Percentiles rank a stretch among this genome's conserved stretches.
These are phyloP conservation scores for Tricholoma terreum DNA, from an alignment of 768 basidiomycete species.

Conservation along the genomic window DNA sequence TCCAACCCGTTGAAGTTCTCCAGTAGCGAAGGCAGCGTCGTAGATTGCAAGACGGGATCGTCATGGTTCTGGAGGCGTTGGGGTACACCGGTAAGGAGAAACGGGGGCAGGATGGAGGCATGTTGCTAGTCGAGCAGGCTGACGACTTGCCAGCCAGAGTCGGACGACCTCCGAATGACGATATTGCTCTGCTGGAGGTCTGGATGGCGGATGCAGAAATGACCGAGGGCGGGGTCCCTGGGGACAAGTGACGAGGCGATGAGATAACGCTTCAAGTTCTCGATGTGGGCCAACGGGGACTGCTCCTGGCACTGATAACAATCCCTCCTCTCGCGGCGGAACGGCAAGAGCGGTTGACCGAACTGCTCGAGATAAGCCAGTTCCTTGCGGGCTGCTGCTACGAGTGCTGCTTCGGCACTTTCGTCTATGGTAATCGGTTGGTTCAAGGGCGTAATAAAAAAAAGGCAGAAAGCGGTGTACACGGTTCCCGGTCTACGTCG, in stretches of 20 bases:
- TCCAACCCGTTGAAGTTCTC: slow-evolving; percentile 39
- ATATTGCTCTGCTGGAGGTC: slow-evolving; percentile 51
- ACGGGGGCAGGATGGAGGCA: slow-evolving; percentile 48
- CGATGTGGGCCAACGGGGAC: slow-evolving; percentile 37
- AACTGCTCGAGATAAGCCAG: slow-evolving; percentile 45
- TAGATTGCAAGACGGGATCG: slow-evolving; percentile 36
- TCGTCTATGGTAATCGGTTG: slow-evolving; percentile 37
- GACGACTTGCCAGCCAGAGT: slow-evolving; percentile 37
- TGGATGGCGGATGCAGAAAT: slow-evolving; percentile 52
- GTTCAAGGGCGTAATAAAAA: slow-evolving; percentile 24
- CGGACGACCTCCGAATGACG: slow-evolving; percentile 44
- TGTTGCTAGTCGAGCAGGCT: slow-evolving; percentile 56
- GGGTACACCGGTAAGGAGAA: slow-evolving; percentile 48
- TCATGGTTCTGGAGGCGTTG: slow-evolving; percentile 44
- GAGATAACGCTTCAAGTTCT: slow-evolving; percentile 47
- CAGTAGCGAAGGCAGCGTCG: slow-evolving; percentile 42
- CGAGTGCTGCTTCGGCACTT: slow-evolving; percentile 35
- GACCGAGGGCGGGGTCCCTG: slow-evolving; percentile 32
- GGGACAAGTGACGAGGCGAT: slow-evolving; percentile 47
- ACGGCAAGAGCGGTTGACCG: slow-evolving; percentile 45
- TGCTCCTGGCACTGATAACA: slow-evolving; percentile 43
- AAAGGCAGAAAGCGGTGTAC: slow-evolving; percentile 38
- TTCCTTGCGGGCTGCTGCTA: slow-evolving; percentile 43
- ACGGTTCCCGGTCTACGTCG: slow-evolving; percentile 49
- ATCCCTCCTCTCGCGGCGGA: slow-evolving; percentile 39